Conservation (phyloP, 192 early-diverging fungal genomes). For the Backusella luteola region DNA sequence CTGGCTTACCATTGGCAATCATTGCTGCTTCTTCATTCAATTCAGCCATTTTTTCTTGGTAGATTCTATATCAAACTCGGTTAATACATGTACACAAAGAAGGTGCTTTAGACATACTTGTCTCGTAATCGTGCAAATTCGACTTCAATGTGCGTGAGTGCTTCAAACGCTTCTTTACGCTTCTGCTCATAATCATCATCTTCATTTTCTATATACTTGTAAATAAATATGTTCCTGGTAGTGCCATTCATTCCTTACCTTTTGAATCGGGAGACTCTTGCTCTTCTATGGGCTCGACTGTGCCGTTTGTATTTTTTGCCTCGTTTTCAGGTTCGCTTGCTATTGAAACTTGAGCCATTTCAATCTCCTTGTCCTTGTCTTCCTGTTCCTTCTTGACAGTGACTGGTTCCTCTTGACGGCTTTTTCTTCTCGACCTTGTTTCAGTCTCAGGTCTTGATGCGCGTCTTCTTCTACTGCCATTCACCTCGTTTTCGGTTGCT, state of each 20-base stretch:
- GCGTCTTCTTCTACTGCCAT: not conserved
- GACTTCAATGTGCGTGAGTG: conserved; percentile 54
- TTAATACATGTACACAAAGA: not conserved
- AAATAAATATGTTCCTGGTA: too few relatives aligned
- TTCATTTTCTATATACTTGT: conserved; percentile 12
- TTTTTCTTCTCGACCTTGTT: conserved; percentile 7
- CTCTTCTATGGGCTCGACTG: not conserved
- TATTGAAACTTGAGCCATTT: not conserved
- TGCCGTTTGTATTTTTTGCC: not conserved
- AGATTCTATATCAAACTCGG: conserved; percentile 40
- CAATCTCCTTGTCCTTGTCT: not conserved
- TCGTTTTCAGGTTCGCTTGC: not conserved
- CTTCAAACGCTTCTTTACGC: conserved; percentile 54
- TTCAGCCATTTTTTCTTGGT: conserved; percentile 53
- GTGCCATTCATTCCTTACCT: not conserved
- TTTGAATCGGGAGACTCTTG: not conserved
- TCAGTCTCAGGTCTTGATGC: conserved; percentile 3
- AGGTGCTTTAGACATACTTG: conserved; percentile 39
- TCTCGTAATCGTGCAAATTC: conserved; percentile 57
- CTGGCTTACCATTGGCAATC: conserved; percentile 44
- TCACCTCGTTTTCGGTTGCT: not conserved
- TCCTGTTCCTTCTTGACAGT: not conserved
- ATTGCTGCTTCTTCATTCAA: conserved; percentile 50
- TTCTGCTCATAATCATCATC: conserved; percentile 45
- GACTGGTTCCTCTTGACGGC: conserved; percentile 1